A percentile compares a stretch with the other conserved stretches of the same genome.
Evolutionary conservation across 2,329 filamentous ascomycete genomes (phyloP).

Genomic region (Botrytis porri): DNA sequence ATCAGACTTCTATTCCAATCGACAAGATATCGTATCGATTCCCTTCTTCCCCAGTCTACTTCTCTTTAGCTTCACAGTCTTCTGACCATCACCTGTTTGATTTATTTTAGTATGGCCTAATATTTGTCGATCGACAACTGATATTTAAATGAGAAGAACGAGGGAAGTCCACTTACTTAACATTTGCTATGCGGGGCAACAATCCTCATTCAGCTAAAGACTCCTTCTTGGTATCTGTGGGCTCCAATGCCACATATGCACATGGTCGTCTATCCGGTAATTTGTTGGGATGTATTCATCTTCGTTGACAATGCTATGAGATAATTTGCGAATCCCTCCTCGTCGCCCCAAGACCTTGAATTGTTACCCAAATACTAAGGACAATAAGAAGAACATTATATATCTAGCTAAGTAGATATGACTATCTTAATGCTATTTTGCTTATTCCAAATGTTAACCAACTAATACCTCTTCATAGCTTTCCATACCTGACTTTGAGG

Average conservation of each 20-base stretch:
- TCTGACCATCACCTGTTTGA: not conserved
- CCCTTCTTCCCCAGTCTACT: not conserved
- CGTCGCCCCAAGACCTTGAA: not conserved
- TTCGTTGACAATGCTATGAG: not conserved
- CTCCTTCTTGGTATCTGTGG: not conserved
- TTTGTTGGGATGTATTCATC: not conserved
- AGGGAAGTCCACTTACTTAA: not conserved
- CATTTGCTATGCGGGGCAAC: not conserved
- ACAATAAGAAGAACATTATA: constrained; percentile 17
- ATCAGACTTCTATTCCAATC: not conserved
- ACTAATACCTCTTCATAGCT: not conserved
- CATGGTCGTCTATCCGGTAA: not conserved
- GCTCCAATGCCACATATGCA: constrained; percentile 7
- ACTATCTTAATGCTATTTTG: constrained; percentile 16
- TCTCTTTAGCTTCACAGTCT: not conserved
- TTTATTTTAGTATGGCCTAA: not conserved
- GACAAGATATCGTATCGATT: not conserved
- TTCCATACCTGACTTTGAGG: not conserved
- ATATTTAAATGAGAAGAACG: too few species aligned
- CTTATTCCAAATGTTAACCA: constrained; percentile 14
- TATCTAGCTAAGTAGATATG: constrained; percentile 11
- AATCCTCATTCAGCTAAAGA: constrained; percentile 7
- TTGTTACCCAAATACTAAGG: constrained; percentile 41
- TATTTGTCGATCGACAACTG: not conserved
- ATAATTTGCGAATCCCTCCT: not conserved